Base-by-base conservation (phyloP, 768 basidiomycete species). In the Macrolepiota albuminosa region DNA sequence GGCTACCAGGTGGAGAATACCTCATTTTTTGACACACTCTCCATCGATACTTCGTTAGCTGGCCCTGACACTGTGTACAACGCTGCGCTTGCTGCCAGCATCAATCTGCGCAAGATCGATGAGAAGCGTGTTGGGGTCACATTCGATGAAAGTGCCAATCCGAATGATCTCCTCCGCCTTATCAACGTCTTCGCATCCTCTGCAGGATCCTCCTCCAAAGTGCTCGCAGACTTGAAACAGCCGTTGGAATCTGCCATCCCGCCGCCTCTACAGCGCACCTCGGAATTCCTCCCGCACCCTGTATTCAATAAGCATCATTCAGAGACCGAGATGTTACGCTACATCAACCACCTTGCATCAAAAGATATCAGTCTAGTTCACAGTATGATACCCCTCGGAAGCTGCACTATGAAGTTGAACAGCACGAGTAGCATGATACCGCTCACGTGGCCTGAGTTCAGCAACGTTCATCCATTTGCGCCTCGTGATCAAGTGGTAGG, bases 401-500 rank as follows among this genome's bases (percentile, higher is more conserved):
- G 93, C 71, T 95, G 95, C 74, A 96, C 95, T 6, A 97, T 96
- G 95, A 97, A 98, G 75, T 82, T 99, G 58, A 99, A 99, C 77
- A 94, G 93, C 70, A 97, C 95, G 3, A 95, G 93, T 48, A 96
- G 95, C 67, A 98, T 98, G 95, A 89, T 93, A 46, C 95, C 96
- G 3, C 76, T 99, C 37, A 96, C 94, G 2, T 95, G 91, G 89
- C 91, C 93, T 9, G 93, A 95, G 72, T 98, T 94, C 72, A 84
- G 88, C 56, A 76, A 79, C 52, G 84, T 98, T 5, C 97, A 99
- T 75, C 97, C 97, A 0, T 98, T 98, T 72, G 92, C 85, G 2
- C 96, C 97, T 2, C 75, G 76, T 53, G 87, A 95, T 60, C 97
- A 99, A 72, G 93, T 94, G 5, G 73, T 86, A 66, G 97, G 97